Evolutionary conservation across 169 alveolate genomes (phyloP).

Genomic region (Cryptosporidium tyzzeri): DNA sequence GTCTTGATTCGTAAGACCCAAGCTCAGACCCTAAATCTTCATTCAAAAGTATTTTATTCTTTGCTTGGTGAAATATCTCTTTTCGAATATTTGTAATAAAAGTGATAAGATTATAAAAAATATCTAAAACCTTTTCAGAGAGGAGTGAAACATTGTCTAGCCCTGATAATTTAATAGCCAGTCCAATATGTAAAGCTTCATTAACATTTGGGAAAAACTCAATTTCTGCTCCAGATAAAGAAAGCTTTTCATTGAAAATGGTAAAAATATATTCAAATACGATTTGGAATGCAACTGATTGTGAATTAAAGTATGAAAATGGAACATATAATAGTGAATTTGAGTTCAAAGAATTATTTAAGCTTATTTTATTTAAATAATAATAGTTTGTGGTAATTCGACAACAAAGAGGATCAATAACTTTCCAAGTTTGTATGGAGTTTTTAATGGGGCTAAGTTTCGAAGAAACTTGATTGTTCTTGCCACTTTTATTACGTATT

Average conservation of each 20-base stretch:
- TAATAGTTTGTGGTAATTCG: background rate
- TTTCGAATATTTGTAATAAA: conserved; percentile 1
- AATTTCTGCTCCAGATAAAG: conserved; percentile 6
- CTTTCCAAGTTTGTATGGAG: conserved; percentile 24
- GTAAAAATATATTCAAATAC: background rate
- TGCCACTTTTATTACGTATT: background rate
- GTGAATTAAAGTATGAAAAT: conserved; percentile 3
- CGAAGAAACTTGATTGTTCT: background rate
- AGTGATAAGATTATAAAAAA: background rate
- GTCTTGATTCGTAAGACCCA: background rate
- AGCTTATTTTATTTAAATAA: background rate
- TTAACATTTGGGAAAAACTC: conserved; percentile 19
- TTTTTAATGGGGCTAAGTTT: background rate
- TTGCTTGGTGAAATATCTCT: background rate
- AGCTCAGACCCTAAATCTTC: background rate
- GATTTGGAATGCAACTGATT: conserved; percentile 9
- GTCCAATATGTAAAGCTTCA: background rate
- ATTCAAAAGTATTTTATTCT: background rate
- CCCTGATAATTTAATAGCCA: background rate
- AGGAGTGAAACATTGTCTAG: background rate
- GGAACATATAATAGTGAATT: conserved; percentile 37
- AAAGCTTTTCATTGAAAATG: background rate
- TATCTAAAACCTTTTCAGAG: conserved; percentile 13
- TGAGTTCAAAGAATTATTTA: background rate
- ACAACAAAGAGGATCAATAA: conserved; percentile 19